phyloP scores from a whole-genome alignment of 495 filamentous ascomycete genomes.

The Monascus purpureus region DNA sequence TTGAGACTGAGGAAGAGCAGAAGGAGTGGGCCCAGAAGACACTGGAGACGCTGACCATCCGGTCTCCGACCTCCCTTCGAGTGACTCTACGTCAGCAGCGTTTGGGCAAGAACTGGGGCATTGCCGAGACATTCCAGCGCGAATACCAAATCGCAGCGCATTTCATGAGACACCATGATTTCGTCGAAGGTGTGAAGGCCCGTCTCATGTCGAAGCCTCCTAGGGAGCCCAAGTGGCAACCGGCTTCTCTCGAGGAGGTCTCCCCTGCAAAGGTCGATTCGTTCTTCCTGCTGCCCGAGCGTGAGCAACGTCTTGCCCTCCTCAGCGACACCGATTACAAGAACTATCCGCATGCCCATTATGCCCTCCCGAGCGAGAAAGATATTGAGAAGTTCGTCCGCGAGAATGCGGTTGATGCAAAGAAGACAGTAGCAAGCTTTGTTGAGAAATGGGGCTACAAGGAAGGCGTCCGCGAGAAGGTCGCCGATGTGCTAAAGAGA shows the following conservation, averaged over 20 bases:
- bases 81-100: conserved; percentile 74
- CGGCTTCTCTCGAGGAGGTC: conserved; percentile 51
- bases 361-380: conserved; percentile 62
- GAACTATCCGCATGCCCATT: conserved; percentile 51
- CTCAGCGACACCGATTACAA: conserved; percentile 38
- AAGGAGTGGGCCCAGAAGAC: conserved; percentile 64
- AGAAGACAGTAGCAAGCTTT: conserved; percentile 15
- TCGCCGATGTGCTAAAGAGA: conserved; percentile 6
- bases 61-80: conserved; percentile 72
- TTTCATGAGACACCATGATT: conserved; percentile 84
- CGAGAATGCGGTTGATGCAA: conserved; percentile 1
- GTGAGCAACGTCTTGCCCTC: conserved; percentile 35
- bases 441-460: conserved; percentile 16
- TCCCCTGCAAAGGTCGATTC: conserved; percentile 33
- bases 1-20: conserved; percentile 43
- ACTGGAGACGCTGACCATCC: conserved; percentile 49
- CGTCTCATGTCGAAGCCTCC: conserved; percentile 53
- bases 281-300: conserved; percentile 42
- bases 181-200: conserved; percentile 71
- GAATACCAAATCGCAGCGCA: conserved; percentile 65
- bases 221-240: conserved; percentile 52
- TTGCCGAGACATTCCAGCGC: conserved; percentile 65
- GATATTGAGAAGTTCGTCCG: conserved; percentile 46
- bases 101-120: conserved; percentile 57
- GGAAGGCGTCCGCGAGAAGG: conserved; percentile 7